A percentile compares a stretch with the other conserved stretches of the same genome.
Conservation (phyloP, 495 filamentous ascomycete genomes). For the Polyplosphaeria fusca region DNA sequence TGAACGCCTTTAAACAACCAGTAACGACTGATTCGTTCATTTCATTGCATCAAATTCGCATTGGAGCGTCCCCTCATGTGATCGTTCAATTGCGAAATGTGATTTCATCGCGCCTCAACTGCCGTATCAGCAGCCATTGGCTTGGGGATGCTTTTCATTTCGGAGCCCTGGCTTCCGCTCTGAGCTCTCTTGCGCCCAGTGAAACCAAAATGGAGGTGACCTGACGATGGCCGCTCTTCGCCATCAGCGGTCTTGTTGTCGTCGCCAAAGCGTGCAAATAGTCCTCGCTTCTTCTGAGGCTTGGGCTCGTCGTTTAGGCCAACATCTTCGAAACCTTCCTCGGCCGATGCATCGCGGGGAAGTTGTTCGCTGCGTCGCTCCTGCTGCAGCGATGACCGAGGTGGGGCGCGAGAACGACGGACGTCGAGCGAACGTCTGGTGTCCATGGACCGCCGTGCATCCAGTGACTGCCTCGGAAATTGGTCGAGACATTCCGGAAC, state of each 20-base stretch:
- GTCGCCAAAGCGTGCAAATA: slow-evolving; percentile 85
- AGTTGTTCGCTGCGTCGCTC: slow-evolving; percentile 38
- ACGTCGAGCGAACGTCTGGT: slow-evolving; percentile 76
- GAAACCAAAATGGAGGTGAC: slow-evolving; percentile 61
- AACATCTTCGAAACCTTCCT: slow-evolving; percentile 87
- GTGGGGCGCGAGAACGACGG: slow-evolving; percentile 52
- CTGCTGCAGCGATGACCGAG: slow-evolving; percentile 50
- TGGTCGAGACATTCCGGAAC: slow-evolving; percentile 50
- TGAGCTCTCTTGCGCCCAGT: slow-evolving; percentile 70
- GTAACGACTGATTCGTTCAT: too few relatives aligned
- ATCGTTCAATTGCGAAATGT: too few relatives aligned
- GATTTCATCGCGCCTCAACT: slow-evolving; percentile 9
- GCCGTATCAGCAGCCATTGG: slow-evolving; percentile 8
- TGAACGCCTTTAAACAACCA: too few relatives aligned
- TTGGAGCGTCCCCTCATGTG: too few relatives aligned
- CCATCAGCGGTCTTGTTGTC: slow-evolving; percentile 19
- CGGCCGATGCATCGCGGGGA: slow-evolving; percentile 34
- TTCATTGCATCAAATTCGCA: too few relatives aligned
- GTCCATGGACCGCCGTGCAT: slow-evolving; percentile 57
- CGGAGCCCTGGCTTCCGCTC: slow-evolving; percentile 63
- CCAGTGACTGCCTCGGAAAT: slow-evolving; percentile 71
- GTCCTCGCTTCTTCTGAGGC: slow-evolving; percentile 67
- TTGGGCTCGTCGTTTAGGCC: slow-evolving; percentile 73
- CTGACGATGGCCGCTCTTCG: slow-evolving; percentile 43
- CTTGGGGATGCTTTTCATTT: slow-evolving; percentile 34